Conservation (phyloP, 305 asterid genomes). For the Fraxinus baroniana region DNA sequence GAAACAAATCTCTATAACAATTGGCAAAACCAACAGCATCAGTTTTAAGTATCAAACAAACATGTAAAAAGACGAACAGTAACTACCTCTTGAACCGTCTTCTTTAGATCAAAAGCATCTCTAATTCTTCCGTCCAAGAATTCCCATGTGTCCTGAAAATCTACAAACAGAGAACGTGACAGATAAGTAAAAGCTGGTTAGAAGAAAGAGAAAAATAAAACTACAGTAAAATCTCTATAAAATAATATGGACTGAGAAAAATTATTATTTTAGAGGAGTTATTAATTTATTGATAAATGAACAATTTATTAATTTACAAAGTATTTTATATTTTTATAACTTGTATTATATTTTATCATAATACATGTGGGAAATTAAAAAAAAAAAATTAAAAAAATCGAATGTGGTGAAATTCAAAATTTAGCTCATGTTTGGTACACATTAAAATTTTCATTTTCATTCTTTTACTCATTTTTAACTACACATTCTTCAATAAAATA, state of each 20-base stretch:
- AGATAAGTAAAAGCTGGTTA: conserved; percentile 5
- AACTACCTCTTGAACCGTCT: conserved; percentile 78
- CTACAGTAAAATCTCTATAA: neutral
- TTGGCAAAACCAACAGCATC: conserved; percentile 1
- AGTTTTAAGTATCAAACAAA: conserved; percentile 2
- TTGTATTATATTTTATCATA: too few relatives aligned
- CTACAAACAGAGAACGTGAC: conserved; percentile 36
- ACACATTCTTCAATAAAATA: too few relatives aligned
- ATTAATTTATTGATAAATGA: too few relatives aligned
- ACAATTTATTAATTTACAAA: neutral
- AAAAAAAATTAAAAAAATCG: too few relatives aligned
- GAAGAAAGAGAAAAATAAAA: conserved; percentile 5
- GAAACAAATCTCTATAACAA: neutral
- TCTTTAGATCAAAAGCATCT: conserved; percentile 82
- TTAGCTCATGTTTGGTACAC: too few relatives aligned
- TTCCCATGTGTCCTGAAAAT: conserved; percentile 78
- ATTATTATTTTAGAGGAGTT: too few relatives aligned
- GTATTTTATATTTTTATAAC: too few relatives aligned
- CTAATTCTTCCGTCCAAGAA: conserved; percentile 75
- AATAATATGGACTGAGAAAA: too few relatives aligned
- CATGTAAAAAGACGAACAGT: conserved; percentile 8
- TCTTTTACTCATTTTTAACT: too few relatives aligned
- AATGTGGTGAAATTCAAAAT: too few relatives aligned
- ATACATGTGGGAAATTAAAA: too few relatives aligned
- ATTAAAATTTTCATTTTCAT: too few relatives aligned